Percentiles rank a stretch among this genome's conserved stretches.
Evolutionary conservation across 305 asterid species (phyloP).

Genomic region (Stenogyne calaminthoides): DNA sequence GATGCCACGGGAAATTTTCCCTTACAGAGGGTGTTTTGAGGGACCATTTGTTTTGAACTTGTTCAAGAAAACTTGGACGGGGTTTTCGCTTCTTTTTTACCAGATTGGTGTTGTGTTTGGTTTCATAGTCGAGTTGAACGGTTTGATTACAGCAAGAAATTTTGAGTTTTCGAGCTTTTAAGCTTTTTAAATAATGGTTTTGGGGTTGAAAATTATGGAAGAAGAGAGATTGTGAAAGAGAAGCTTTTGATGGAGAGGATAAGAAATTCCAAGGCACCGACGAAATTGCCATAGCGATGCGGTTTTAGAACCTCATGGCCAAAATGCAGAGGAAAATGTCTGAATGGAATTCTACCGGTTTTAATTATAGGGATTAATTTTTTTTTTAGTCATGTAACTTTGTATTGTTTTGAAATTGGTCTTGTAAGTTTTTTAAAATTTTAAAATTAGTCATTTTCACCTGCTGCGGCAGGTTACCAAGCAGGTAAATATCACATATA

Average conservation of each 20-base stretch:
- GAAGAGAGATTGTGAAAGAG: slow-evolving; percentile 29
- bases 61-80: slow-evolving; percentile 77
- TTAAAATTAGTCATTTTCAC: too few relatives aligned
- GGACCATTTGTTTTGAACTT: slow-evolving; percentile 84
- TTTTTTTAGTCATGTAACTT: too few relatives aligned
- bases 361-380: too few relatives aligned
- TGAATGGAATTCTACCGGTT: too few relatives aligned
- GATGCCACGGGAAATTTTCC: slow-evolving; percentile 78
- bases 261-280: slow-evolving; percentile 38
- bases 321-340: too few relatives aligned
- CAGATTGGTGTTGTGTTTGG: slow-evolving; percentile 23
- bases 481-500: too few relatives aligned
- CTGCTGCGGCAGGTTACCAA: too few relatives aligned
- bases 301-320: slow-evolving; percentile 19
- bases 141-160: slow-evolving; percentile 49
- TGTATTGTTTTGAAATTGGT: too few relatives aligned
- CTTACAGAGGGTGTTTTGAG: slow-evolving; percentile 52
- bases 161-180: slow-evolving; percentile 36
- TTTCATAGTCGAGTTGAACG: slow-evolving; percentile 40
- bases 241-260: slow-evolving; percentile 33
- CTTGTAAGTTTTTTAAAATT: too few relatives aligned
- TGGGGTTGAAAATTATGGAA: slow-evolving; percentile 29
- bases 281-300: slow-evolving; percentile 47
- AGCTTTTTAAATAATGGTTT: slow-evolving; percentile 23
- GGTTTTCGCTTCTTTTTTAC: slow-evolving; percentile 69